phyloP scores from a whole-genome alignment of 495 filamentous ascomycete species.

The Hyaloscypha finlandica region DNA sequence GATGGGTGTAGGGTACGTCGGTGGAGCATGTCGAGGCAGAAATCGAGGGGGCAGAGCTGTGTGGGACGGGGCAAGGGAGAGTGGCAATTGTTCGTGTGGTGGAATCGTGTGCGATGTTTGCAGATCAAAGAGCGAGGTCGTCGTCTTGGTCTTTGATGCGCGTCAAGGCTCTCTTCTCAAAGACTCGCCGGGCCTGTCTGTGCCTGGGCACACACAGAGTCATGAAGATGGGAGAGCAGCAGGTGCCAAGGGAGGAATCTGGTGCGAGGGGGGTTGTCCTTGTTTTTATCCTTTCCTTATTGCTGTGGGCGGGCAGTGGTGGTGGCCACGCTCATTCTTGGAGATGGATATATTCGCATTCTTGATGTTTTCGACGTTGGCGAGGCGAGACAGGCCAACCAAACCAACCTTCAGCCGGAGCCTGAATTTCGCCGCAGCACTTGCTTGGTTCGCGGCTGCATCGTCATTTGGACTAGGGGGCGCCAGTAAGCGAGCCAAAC shows the following conservation, averaged over 20 bases:
- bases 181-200: background rate
- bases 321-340: constrained; percentile 9
- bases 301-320: background rate
- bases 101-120: background rate
- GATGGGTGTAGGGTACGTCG: background rate
- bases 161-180: background rate
- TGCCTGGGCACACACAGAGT: background rate
- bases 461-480: background rate
- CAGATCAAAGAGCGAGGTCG: background rate
- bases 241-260: background rate
- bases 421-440: background rate
- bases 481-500: background rate
- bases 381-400: background rate
- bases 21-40: constrained; percentile 19
- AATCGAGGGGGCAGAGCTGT: background rate
- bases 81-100: background rate
- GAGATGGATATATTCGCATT: background rate
- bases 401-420: too few species aligned
- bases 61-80: background rate
- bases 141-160: background rate
- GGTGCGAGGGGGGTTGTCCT: constrained; percentile 2
- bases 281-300: background rate
- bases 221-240: background rate
- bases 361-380: background rate
- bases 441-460: background rate